Conservation (phyloP, 208 protist species). For the Acanthamoeba culbertsoni region DNA sequence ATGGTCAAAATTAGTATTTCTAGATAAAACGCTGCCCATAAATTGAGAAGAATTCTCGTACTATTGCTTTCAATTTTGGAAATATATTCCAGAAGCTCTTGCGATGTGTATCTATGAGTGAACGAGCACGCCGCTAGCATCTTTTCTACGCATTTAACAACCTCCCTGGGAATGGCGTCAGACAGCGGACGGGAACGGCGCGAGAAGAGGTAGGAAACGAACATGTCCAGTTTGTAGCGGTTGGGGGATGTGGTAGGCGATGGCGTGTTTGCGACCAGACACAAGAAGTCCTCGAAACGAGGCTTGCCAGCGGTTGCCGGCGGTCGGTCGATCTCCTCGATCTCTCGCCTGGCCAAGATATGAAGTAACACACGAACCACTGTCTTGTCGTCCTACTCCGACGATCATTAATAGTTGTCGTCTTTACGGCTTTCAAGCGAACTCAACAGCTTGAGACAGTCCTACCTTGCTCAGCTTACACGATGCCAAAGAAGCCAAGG, state of each 20-base stretch:
- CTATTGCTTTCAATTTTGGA: slow-evolving; percentile 18
- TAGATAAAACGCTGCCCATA: too few relatives aligned
- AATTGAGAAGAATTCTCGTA: too few relatives aligned
- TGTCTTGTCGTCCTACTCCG: neutral
- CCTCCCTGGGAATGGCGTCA: too few relatives aligned
- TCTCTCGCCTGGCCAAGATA: neutral
- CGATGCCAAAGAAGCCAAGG: neutral
- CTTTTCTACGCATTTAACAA: neutral
- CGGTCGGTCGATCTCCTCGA: neutral
- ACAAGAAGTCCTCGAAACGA: neutral
- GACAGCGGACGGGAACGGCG: too few relatives aligned
- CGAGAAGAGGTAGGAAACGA: neutral
- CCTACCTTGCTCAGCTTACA: slow-evolving; percentile 1
- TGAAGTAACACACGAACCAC: neutral
- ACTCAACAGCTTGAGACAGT: neutral
- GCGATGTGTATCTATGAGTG: neutral
- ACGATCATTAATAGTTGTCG: neutral
- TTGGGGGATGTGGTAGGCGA: neutral
- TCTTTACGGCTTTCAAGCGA: neutral
- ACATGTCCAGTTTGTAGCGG: neutral
- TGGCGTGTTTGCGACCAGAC: neutral
- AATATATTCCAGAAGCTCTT: neutral
- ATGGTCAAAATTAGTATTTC: neutral
- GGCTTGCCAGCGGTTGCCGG: neutral
- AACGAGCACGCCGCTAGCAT: neutral